Percentiles rank a stretch among this genome's conserved stretches.
Evolutionary conservation across 805 yeast genomes (phyloP).

Genomic region (Peterozyma toletana): DNA sequence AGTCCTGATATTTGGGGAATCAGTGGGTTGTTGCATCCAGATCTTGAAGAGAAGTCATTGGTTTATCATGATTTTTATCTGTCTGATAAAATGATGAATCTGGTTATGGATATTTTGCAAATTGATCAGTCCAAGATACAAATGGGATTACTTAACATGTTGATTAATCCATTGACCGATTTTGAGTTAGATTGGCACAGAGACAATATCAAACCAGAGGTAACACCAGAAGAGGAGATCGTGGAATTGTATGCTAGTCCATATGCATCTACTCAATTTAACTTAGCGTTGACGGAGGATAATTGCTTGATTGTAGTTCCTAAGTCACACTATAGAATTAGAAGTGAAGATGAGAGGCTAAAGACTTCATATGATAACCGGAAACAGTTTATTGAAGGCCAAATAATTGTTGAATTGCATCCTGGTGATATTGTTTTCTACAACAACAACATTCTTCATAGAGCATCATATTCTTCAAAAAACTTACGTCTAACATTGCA

Average conservation of each 20-base stretch:
- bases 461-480: constrained; percentile 33
- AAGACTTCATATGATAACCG: constrained; percentile 23
- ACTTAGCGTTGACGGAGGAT: constrained; percentile 40
- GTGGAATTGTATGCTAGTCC: constrained; percentile 29
- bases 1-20: constrained; percentile 50
- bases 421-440: constrained; percentile 47
- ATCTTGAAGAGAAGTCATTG: constrained; percentile 24
- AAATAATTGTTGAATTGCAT: constrained; percentile 30
- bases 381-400: constrained; percentile 29
- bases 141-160: constrained; percentile 46
- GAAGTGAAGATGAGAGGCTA: constrained; percentile 38
- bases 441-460: constrained; percentile 41
- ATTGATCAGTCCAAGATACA: constrained; percentile 24
- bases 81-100: constrained; percentile 26
- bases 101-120: constrained; percentile 37
- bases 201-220: constrained; percentile 42
- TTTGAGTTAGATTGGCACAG: constrained; percentile 50
- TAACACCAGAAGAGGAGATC: constrained; percentile 35
- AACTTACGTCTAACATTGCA: constrained; percentile 37
- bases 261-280: constrained; percentile 43
- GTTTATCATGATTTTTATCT: constrained; percentile 35
- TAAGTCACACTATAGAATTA: constrained; percentile 34
- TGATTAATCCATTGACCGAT: constrained; percentile 43
- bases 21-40: constrained; percentile 40
- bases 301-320: constrained; percentile 42